phyloP scores from a whole-genome alignment of 352 stramenopile species.

The Phytopythium kandeliae region DNA sequence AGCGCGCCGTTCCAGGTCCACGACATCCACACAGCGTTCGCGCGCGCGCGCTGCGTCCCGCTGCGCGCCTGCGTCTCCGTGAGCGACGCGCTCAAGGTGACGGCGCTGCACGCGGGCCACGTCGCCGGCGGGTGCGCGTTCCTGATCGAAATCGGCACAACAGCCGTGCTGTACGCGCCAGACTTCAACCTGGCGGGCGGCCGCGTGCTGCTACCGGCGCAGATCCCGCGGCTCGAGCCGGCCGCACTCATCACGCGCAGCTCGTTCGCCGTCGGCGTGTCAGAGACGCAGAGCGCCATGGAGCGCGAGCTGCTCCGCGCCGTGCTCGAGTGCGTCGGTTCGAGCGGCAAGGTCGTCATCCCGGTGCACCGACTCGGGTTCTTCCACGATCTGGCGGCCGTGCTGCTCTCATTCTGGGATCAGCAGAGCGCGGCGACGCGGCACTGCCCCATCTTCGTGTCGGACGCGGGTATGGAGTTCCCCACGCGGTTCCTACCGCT shows the following conservation, averaged over 20 bases:
- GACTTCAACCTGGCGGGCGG: slow-evolving; percentile 77
- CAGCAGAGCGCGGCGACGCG: slow-evolving; percentile 18
- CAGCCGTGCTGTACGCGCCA: slow-evolving; percentile 67
- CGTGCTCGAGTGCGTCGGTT: slow-evolving; percentile 67
- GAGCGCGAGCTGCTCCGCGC: slow-evolving; percentile 78
- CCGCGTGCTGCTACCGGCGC: slow-evolving; percentile 56
- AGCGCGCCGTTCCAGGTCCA: slow-evolving; percentile 39
- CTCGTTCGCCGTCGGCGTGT: slow-evolving; percentile 76
- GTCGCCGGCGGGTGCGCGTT: slow-evolving; percentile 73
- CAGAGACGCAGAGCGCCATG: slow-evolving; percentile 74
- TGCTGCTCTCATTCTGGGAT: slow-evolving; percentile 71
- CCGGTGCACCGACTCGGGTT: slow-evolving; percentile 74
- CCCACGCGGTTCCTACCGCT: slow-evolving; percentile 54
- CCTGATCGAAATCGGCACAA: slow-evolving; percentile 65
- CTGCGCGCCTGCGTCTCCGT: slow-evolving; percentile 54
- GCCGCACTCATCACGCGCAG: slow-evolving; percentile 61
- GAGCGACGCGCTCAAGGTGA: slow-evolving; percentile 68
- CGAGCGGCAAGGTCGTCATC: slow-evolving; percentile 80
- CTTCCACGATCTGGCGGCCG: slow-evolving; percentile 70
- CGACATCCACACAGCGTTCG: slow-evolving; percentile 56
- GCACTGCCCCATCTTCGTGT: slow-evolving; percentile 58
- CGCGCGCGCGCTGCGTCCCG: slow-evolving; percentile 34
- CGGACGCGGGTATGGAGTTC: slow-evolving; percentile 54
- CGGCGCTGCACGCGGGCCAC: slow-evolving; percentile 76
- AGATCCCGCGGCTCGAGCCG: slow-evolving; percentile 63